A percentile compares a stretch with the other conserved stretches of the same genome.
phyloP scores from a whole-genome alignment of 495 filamentous ascomycete genomes.

The Bacidia rubella region DNA sequence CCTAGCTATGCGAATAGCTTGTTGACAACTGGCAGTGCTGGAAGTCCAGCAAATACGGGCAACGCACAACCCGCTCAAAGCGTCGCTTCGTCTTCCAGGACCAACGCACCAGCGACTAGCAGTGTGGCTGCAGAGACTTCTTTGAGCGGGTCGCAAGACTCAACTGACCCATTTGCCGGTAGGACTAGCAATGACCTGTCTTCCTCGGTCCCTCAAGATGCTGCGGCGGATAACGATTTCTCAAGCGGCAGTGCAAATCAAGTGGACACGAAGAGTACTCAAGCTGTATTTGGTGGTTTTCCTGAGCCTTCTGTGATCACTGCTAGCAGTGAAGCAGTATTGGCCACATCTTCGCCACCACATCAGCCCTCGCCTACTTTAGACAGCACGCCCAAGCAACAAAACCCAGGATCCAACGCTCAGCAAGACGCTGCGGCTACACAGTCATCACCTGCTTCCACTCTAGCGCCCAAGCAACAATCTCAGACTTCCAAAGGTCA shows the following conservation, averaged over 20 bases:
- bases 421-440: not conserved
- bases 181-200: not conserved
- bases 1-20: constrained; percentile 6
- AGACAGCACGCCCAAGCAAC: not conserved
- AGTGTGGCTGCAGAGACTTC: not conserved
- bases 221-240: not conserved
- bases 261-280: not conserved
- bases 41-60: not conserved
- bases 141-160: not conserved
- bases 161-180: not conserved
- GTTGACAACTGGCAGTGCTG: not conserved
- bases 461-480: not conserved
- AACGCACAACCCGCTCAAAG: constrained; percentile 1
- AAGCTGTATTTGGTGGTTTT: not conserved
- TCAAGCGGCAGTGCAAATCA: not conserved
- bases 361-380: not conserved
- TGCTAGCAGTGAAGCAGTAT: not conserved
- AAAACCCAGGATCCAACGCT: not conserved
- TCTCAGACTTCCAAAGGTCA: not conserved
- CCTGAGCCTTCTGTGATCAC: not conserved
- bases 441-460: not conserved
- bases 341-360: not conserved
- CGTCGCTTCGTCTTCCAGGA: not conserved
- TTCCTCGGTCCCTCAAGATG: not conserved
- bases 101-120: not conserved